A percentile compares a stretch with the other conserved stretches of the same genome.
Evolutionary conservation across 345 rosid genomes (phyloP).

Genomic region (Pistacia atlantica): DNA sequence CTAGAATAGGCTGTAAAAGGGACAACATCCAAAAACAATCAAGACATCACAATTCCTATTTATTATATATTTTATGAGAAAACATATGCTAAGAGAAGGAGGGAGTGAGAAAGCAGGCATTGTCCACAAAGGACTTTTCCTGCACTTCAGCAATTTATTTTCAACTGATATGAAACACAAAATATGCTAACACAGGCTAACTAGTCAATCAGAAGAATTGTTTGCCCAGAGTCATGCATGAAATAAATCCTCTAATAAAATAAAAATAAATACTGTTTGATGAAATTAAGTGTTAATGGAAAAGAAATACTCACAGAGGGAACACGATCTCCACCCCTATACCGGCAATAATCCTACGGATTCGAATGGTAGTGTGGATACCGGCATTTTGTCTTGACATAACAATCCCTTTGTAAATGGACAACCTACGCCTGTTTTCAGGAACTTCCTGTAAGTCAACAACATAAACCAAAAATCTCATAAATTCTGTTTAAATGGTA

Average conservation of each 20-base stretch:
- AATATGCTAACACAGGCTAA: not conserved
- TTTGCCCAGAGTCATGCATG: not conserved
- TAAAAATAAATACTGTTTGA: not conserved
- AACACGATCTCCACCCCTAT: conserved; percentile 78
- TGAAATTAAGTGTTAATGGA: not conserved
- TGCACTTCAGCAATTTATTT: not conserved
- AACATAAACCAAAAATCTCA: conserved; percentile 22
- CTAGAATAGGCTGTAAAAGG: not conserved
- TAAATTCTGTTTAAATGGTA: not conserved
- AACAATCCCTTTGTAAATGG: conserved; percentile 84
- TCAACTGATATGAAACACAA: not conserved
- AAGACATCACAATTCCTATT: no score
- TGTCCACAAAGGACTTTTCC: not conserved
- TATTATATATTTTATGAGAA: no score
- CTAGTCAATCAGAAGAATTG: not conserved
- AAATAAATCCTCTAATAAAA: not conserved
- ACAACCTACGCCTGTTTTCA: conserved; percentile 69
- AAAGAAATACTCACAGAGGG: conserved; percentile 55
- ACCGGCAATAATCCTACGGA: conserved; percentile 86
- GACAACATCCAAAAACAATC: not conserved
- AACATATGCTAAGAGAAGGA: no score
- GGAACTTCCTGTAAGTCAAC: conserved; percentile 69
- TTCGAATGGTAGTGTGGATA: conserved; percentile 80
- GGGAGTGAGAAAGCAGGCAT: no score
- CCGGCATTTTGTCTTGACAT: conserved; percentile 89